phyloP scores from a whole-genome alignment of 179 eudicot species.

The Spergularia azorica region DNA sequence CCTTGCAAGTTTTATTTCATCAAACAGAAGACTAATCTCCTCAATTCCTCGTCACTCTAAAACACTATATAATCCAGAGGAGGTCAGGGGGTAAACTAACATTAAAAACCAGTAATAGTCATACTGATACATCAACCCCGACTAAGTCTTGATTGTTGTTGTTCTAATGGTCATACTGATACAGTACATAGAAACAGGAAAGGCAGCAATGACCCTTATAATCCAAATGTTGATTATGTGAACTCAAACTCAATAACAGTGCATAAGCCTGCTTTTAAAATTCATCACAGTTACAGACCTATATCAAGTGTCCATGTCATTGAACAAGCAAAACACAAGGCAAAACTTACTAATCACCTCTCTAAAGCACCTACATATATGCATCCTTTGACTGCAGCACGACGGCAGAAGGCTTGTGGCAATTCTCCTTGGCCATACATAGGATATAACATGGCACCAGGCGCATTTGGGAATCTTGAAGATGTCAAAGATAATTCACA shows the following conservation, averaged over 20 bases:
- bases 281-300: neutral
- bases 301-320: neutral
- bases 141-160: too few relatives aligned
- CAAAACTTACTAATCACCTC: constrained; percentile 8
- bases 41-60: neutral
- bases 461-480: constrained; percentile 75
- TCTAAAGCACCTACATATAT: constrained; percentile 56
- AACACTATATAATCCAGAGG: neutral
- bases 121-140: neutral
- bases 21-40: neutral
- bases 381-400: constrained; percentile 99
- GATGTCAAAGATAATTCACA: constrained; percentile 7
- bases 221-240: too few relatives aligned
- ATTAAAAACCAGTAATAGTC: neutral
- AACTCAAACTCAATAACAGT: too few relatives aligned
- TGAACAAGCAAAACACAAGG: constrained; percentile 1
- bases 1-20: neutral
- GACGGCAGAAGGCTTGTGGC: constrained; percentile 89
- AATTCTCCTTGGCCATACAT: constrained; percentile 94
- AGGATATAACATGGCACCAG: constrained; percentile 85
- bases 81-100: neutral
- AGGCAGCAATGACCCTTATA: too few relatives aligned
- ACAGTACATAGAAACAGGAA: too few relatives aligned
- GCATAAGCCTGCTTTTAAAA: neutral
- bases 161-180: too few relatives aligned